Evolutionary conservation across 2,329 filamentous ascomycete genomes (phyloP), one percentile per base, ranked within the genome.

Genomic region (Fusarium sp.): DNA sequence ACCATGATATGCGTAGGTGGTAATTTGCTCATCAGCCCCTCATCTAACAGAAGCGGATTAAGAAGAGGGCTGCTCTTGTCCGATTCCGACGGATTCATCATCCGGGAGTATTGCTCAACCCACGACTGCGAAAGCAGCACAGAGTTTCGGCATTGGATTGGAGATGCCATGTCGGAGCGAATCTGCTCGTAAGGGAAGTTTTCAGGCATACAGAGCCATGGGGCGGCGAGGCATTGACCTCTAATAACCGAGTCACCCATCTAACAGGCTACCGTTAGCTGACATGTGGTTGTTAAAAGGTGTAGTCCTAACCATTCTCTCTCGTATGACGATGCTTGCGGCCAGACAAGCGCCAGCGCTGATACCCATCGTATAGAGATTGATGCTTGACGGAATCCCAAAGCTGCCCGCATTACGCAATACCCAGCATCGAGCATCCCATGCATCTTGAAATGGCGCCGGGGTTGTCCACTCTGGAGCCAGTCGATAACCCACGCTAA

Each of bases 361-460:
- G 6, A 51, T 37, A 6, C 48, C 48, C 18, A 51, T 51, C 6
- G 37, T 31, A n/a, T 37, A 37, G 10, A 51, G 9, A 7, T 8
- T 15, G 23, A n/a, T 37, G 3, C 28, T 2, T 5, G 18, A 13
- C 18, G 48, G 31, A 9, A 51, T 51, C 1, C 31, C 48, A 7
- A 37, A 27, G 3, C 2, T 8, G 8, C 7, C 6, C 15, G 48
- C 48, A 23, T 51, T 37, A 13, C n/a, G 30, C 12, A 37, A 23
- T 5, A 51, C 34, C 48, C 48, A 51, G 31, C 31, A 51, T 16
- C 18, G 31, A 10, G 48, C 34, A 37, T 51, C 48, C 48, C 48
- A 37, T 1, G 48, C 48, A n/a, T 51, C 48, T n/a, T 51, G 48
- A 31, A 51, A 51, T 18, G 31, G 48, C 6, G 48, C 31, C 16